Percentiles rank a stretch among this genome's conserved stretches.
Conservation (phyloP, 257 asterid species). For the Voacanga thouarsii region DNA sequence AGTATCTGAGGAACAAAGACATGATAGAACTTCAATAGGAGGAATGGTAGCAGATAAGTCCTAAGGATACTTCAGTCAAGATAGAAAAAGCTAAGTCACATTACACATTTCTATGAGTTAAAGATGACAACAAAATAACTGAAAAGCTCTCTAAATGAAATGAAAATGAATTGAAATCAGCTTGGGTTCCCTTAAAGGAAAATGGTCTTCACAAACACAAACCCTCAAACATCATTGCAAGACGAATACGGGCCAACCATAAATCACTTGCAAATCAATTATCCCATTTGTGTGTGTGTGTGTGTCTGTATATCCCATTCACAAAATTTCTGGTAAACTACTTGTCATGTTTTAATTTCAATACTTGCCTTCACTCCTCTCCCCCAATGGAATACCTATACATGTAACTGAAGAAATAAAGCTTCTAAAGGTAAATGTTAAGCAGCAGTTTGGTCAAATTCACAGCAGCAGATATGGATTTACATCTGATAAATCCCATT, state of each 20-base stretch:
- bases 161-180: not conserved
- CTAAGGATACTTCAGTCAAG: not conserved
- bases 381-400: not conserved
- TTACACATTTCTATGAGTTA: not conserved
- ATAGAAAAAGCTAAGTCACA: not conserved
- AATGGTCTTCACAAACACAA: not conserved
- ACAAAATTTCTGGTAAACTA: not conserved
- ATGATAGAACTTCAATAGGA: conserved; percentile 3
- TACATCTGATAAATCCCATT: not conserved
- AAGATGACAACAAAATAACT: not conserved
- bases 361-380: not conserved
- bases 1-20: conserved; percentile 47
- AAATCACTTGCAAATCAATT: not conserved
- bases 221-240: too few relatives aligned
- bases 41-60: not conserved
- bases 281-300: not conserved
- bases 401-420: not conserved
- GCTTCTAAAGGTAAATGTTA: not conserved
- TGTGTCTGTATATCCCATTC: not conserved
- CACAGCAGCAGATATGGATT: not conserved
- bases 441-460: too few relatives aligned
- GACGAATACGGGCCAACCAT: not conserved
- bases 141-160: not conserved
- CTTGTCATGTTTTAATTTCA: not conserved
- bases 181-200: not conserved